phyloP scores from a whole-genome alignment of 2,329 filamentous ascomycete genomes.

The Monilinia aucupariae region DNA sequence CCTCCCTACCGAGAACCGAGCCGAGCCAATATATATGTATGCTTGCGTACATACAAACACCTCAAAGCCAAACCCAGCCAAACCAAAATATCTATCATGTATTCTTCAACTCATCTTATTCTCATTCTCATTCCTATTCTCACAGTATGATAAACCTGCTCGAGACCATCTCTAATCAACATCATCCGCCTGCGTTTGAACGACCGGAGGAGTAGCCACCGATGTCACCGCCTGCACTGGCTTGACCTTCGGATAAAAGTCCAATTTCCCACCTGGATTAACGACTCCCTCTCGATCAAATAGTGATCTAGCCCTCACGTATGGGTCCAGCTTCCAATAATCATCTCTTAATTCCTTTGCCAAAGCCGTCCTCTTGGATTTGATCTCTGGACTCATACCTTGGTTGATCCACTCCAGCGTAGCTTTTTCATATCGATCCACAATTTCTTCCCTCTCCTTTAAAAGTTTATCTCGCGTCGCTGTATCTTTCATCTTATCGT shows the following conservation, averaged over 20 bases:
- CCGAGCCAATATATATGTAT: background rate
- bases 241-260: constrained; percentile 56
- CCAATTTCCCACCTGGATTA: constrained; percentile 57
- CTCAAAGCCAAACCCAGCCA: background rate
- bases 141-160: too few species aligned
- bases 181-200: constrained; percentile 25
- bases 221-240: constrained; percentile 19
- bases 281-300: constrained; percentile 81
- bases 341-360: constrained; percentile 61
- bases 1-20: too few species aligned
- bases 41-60: too few species aligned
- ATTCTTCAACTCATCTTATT: background rate
- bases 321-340: constrained; percentile 89
- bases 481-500: constrained; percentile 64
- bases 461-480: constrained; percentile 59
- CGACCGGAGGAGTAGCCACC: background rate
- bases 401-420: constrained; percentile 67
- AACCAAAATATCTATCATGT: background rate
- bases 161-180: constrained; percentile 26
- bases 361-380: constrained; percentile 54
- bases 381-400: constrained; percentile 42
- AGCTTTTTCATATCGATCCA: constrained; percentile 65
- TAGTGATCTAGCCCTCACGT: constrained; percentile 72
- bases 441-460: constrained; percentile 57
- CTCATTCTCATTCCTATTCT: background rate